phyloP scores from a whole-genome alignment of 2,329 filamentous ascomycete genomes.

The Clarireedia homoeocarpa region DNA sequence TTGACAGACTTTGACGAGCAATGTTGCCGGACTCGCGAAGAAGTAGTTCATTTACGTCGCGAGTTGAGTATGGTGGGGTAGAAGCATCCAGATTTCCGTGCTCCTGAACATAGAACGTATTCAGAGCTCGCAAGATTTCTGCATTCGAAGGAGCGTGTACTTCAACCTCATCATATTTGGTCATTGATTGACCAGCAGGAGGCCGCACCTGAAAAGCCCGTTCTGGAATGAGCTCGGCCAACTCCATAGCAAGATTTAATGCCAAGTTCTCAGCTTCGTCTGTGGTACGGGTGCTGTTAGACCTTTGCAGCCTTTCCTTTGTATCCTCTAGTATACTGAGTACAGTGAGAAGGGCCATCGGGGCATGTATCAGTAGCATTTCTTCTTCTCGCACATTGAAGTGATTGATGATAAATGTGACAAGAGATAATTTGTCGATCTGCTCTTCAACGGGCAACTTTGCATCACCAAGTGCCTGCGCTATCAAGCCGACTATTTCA shows the following conservation, averaged over 20 bases:
- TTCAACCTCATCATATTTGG: constrained; percentile 24
- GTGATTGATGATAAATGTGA: constrained; percentile 73
- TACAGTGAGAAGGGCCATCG: constrained; percentile 62
- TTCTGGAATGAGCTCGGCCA: constrained; percentile 58
- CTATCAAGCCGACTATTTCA: constrained; percentile 64
- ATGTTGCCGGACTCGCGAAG: constrained; percentile 51
- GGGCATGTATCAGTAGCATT: constrained; percentile 82
- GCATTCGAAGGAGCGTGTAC: constrained; percentile 32
- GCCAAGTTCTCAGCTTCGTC: constrained; percentile 28
- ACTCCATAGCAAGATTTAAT: constrained; percentile 43
- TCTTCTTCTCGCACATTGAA: constrained; percentile 97
- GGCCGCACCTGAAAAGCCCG: constrained; percentile 45
- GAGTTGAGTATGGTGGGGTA: constrained; percentile 49
- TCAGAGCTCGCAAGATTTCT: constrained; percentile 54
- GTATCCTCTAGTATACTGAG: constrained; percentile 49
- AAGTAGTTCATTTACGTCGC: constrained; percentile 52
- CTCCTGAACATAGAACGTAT: constrained; percentile 60
- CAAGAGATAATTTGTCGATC: constrained; percentile 59
- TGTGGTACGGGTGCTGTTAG: constrained; percentile 19
- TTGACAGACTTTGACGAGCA: constrained; percentile 39
- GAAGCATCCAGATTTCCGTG: constrained; percentile 61
- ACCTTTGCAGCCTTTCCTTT: constrained; percentile 31
- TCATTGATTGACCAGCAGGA: constrained; percentile 21
- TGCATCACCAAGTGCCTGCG: constrained; percentile 46
- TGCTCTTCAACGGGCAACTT: constrained; percentile 35